Evolutionary conservation across 2,329 filamentous ascomycete species (phyloP), one percentile per base, ranked within the genome.

Genomic region (Monosporascus sp.): DNA sequence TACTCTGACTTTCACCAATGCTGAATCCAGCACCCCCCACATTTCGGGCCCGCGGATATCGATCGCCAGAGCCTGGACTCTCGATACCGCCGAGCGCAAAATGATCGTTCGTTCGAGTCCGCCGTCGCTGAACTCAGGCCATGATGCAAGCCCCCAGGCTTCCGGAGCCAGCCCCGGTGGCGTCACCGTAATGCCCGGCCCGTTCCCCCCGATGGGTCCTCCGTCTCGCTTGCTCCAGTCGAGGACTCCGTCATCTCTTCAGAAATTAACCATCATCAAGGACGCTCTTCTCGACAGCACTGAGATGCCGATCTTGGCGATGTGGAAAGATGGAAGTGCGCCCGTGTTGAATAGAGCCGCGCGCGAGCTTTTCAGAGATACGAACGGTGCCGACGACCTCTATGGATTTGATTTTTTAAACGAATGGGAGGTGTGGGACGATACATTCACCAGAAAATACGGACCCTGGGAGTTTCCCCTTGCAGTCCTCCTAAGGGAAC

Each of bases 311-410:
- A 86, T 90, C 22, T 74, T 91, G 45, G 86, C 87, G 24, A 88
- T 91, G 83, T 92, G 89, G 89, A 87, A 86, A 64, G 89, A 93
- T 59, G 83, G 87, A 50, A 87, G 82, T 48, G 83, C 90, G 47
- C 85, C 82, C 0, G 84, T 90, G 44, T 85, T 88, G 4, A 93
- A 93, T 63, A 81, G 80, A 60, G 86, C 87, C 4, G 81, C 81
- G 14, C 73, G 79, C 14, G 67, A 71, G 4, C 67, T 86, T n/a
- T 76, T 84, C 54, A 67, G 70, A 9, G 67, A 73, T 15, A 68
- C 70, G 3, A 72, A 75, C 37, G 61, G 74, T 2, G 70, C 74
- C 7, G 65, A 67, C 1, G 67, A 69, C 2, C 65, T 67, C 3
- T 75, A 81, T 38, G 79, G 78, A 0, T 74, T 75, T 50, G 78